Evolutionary conservation across 2,329 filamentous ascomycete species (phyloP).

Genomic region (Bisporella sp.): DNA sequence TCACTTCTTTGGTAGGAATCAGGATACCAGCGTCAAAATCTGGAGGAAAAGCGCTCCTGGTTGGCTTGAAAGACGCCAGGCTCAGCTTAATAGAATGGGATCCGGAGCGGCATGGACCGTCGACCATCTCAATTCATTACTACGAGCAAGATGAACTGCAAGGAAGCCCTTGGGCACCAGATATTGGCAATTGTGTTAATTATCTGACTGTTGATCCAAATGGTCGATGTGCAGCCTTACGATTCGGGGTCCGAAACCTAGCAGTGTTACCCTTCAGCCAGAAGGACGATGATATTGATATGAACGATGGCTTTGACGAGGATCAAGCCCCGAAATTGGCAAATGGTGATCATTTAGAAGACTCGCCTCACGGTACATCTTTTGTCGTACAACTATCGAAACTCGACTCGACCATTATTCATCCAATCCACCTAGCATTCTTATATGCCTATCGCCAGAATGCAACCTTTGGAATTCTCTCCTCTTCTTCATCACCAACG

Average conservation of each 20-base stretch:
- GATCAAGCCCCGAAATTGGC: constrained; percentile 37
- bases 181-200: constrained; percentile 69
- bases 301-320: constrained; percentile 86
- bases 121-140: constrained; percentile 92
- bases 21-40: constrained; percentile 66
- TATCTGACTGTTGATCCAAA: constrained; percentile 83
- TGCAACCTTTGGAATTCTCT: constrained; percentile 94
- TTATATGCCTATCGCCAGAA: constrained; percentile 88
- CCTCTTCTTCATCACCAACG: constrained; percentile 68
- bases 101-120: constrained; percentile 67
- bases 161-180: constrained; percentile 73
- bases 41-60: constrained; percentile 74
- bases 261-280: constrained; percentile 93
- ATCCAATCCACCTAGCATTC: constrained; percentile 88
- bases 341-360: constrained; percentile 24
- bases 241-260: constrained; percentile 81
- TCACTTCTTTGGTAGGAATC: constrained; percentile 76
- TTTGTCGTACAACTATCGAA: constrained; percentile 89
- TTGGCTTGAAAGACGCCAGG: constrained; percentile 87
- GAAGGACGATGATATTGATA: constrained; percentile 77
- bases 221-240: constrained; percentile 88
- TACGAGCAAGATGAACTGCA: constrained; percentile 92
- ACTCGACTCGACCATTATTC: constrained; percentile 78
- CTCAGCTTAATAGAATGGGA: constrained; percentile 94
- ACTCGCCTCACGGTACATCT: constrained; percentile 77